Base-by-base conservation (phyloP, 1,284 basidiomycete species). In the Apiotrichum mycotoxinovorans region DNA sequence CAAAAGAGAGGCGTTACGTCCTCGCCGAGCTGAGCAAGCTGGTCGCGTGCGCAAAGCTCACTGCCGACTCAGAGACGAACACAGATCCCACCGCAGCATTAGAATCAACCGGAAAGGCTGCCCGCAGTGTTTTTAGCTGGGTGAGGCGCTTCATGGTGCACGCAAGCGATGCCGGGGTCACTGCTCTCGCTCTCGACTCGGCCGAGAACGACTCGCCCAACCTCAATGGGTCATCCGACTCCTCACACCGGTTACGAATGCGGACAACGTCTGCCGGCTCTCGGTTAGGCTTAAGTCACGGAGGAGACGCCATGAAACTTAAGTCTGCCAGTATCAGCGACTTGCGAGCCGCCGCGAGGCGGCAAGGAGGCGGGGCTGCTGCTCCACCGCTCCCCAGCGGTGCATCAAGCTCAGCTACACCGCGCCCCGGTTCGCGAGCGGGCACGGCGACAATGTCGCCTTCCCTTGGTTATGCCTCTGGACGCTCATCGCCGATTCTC, bases 11-110 rank as follows among this genome's bases (percentile, higher is more conserved):
- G 50, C 89, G 91, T 69, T 83, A 84, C 43, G 87, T 98, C 52
- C 79, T 98, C 30, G 84, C 87, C 0, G 85, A 88, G 57, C 82
- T 98, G 33, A 89, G 89, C 8, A 83, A 84, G 18, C 82, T 98
- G 40, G 94, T 97, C 9, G 83, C 86, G 0, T 87, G 93, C 68
- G 86, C 93, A 10, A 82, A 60, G 87, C 89, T 0, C 88, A 89
- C 2, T 82, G 63, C 65, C 17, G 63, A 58, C 83, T 10, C 33
- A 5, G 61, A 27, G 38, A 26, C 63, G 17, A 17, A 60, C 62
- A 46, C 64, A 22, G 64, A 61, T 22, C 58, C 64, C 12, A 77
- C 75, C 2, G 20, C 33, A 14, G 30, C 46, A 17, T 57, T 76
- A 42, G 68, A 77, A 23, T 63, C 68, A 14, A 78, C 82, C 69